Conservation (phyloP, 2,329 filamentous ascomycete genomes). For the Nectriaceae sp. region DNA sequence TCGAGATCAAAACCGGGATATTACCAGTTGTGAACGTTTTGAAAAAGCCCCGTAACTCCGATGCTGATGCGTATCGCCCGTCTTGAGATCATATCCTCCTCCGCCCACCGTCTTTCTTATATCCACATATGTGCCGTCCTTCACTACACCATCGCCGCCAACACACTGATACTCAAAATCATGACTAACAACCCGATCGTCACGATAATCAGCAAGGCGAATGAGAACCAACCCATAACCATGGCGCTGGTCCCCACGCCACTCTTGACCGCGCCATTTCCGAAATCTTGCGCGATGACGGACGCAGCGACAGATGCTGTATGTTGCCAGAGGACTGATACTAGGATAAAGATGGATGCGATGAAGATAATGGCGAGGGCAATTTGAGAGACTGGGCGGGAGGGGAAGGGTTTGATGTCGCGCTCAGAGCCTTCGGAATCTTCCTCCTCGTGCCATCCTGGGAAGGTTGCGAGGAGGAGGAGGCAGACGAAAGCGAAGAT, state of each 20-base stretch:
- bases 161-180: conserved; percentile 88
- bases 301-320: conserved; percentile 95
- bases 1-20: conserved; percentile 19
- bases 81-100: conserved; percentile 22
- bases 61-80: conserved; percentile 34
- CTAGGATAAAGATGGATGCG: conserved; percentile 69
- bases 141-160: conserved; percentile 58
- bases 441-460: conserved; percentile 93
- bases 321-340: conserved; percentile 85
- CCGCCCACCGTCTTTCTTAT: conserved; percentile 13
- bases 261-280: conserved; percentile 82
- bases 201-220: conserved; percentile 89
- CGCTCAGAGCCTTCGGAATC: conserved; percentile 80
- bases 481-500: conserved; percentile 97
- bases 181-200: conserved; percentile 94
- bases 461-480: conserved; percentile 92
- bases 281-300: conserved; percentile 89
- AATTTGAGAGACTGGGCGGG: conserved; percentile 86
- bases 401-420: conserved; percentile 93
- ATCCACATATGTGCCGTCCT: conserved; percentile 26
- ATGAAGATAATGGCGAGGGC: conserved; percentile 91
- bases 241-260: conserved; percentile 94
- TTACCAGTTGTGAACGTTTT: conserved; percentile 25
- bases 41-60: conserved; percentile 32
- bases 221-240: conserved; percentile 97